Percentiles rank a stretch among this genome's conserved stretches.
Conservation (phyloP, 2,329 filamentous ascomycete genomes). For the Aphanocladium album region DNA sequence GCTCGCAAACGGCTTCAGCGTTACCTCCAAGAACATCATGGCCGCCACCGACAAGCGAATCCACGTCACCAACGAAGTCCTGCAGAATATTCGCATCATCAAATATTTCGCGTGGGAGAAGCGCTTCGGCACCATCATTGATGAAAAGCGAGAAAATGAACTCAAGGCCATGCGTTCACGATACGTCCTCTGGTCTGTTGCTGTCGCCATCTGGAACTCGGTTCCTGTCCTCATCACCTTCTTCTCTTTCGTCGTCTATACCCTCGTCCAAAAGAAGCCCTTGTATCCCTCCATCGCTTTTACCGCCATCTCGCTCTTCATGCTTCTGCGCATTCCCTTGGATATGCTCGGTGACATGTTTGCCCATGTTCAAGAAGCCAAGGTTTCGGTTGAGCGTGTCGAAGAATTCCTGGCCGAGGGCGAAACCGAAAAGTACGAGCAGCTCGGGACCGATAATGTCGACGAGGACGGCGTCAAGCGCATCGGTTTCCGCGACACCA, state of each 20-base stretch:
- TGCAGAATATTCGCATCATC: constrained; percentile 98
- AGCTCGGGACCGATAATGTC: constrained; percentile 66
- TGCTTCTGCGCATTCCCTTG: constrained; percentile 83
- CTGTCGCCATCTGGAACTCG: constrained; percentile 94
- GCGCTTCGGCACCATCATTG: constrained; percentile 78
- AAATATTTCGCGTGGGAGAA: constrained; percentile 99
- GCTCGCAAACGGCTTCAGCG: constrained; percentile 79
- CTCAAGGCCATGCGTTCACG: constrained; percentile 72
- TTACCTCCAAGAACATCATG: constrained; percentile 85
- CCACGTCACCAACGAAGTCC: constrained; percentile 90
- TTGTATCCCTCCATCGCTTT: constrained; percentile 91
- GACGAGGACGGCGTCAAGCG: constrained; percentile 64
- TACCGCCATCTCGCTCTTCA: constrained; percentile 92
- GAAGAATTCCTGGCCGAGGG: constrained; percentile 91
- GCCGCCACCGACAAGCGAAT: constrained; percentile 93
- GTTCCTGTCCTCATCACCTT: constrained; percentile 94
- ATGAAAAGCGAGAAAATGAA: constrained; percentile 80
- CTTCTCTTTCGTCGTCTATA: constrained; percentile 92
- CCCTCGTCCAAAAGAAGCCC: constrained; percentile 80
- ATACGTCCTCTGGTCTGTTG: constrained; percentile 86
- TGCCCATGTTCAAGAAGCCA: constrained; percentile 94
- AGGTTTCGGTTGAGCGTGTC: constrained; percentile 93
- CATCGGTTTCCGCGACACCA: constrained; percentile 81
- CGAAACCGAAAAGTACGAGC: constrained; percentile 91
- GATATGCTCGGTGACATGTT: constrained; percentile 99